Evolutionary conservation across 2,329 filamentous ascomycete genomes (phyloP), one percentile per base, ranked within the genome.

Genomic region (Phoma sp.): DNA sequence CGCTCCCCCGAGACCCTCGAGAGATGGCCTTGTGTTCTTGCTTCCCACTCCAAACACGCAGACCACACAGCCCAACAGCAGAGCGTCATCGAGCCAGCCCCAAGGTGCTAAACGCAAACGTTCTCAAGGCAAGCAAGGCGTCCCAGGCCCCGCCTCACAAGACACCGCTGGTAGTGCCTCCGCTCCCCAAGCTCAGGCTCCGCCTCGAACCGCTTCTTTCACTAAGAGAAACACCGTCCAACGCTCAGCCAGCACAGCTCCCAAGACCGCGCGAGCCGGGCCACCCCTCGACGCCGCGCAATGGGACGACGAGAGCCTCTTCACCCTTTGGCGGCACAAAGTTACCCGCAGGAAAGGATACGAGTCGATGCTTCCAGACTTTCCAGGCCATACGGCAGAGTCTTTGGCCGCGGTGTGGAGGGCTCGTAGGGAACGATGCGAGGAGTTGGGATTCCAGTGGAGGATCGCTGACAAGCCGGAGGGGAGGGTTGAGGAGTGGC

Each of bases 301-400:
- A 13, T 55, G 52, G 52, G 13, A 41, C 14, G 36, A 55, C 22
- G 36, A 27, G 6, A 46, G 35, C n/a, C 25, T 55, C 3, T 22
- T 55, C 23, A 22, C 14, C 24, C 14, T 55, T 13, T 55, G 46
- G 46, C 40, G 40, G 18, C 30, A 18, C 11, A 55, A 55, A 36
- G 36, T 50, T 2, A 41, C 49, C 11, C 35, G 46, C 7, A 55
- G 49, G 25, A 55, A 50, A 10, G 52, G 52, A 8, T 49, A 45
- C 32, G 46, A 45, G 32, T 40, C 46, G 0, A 50, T 55, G 41
- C 23, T 55, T 1, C 8, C 23, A 2, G n/a, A 18, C 18, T 55
- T 55, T 18, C 23, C 32, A n/a, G 41, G 46, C 2, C 41, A 55
- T 18, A 49, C 41, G 1, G 35, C 22, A 0, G 30, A 46, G 22